Evolutionary conservation across 2,329 filamentous ascomycete species (phyloP).

Genomic region (Colletotrichum orbiculare): DNA sequence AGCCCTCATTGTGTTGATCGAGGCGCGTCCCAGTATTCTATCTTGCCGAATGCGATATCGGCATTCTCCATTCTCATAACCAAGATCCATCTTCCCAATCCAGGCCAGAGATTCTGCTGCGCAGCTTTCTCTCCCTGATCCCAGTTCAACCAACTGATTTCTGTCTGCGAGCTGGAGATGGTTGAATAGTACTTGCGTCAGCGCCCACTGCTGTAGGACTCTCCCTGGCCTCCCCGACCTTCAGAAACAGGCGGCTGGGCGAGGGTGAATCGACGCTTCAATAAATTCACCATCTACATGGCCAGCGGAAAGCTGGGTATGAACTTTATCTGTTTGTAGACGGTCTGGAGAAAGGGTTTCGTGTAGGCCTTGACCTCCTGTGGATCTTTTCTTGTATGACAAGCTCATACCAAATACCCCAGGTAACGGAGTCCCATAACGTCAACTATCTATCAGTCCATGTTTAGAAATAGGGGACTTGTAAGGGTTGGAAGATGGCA

Average conservation of each 20-base stretch:
- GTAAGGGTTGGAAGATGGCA: too few species aligned
- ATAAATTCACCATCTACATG: constrained; percentile 48
- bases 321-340: constrained; percentile 53
- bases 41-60: constrained; percentile 41
- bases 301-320: constrained; percentile 57
- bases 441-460: too few species aligned
- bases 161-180: constrained; percentile 44
- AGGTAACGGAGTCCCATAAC: too few species aligned
- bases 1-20: neutral
- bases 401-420: too few species aligned
- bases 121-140: constrained; percentile 50
- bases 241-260: constrained; percentile 60
- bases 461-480: too few species aligned
- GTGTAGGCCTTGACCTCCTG: constrained; percentile 46
- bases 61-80: constrained; percentile 51
- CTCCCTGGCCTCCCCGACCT: constrained; percentile 50
- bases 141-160: constrained; percentile 59
- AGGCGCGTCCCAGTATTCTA: constrained; percentile 38
- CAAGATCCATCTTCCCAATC: constrained; percentile 56
- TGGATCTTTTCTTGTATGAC: constrained; percentile 28
- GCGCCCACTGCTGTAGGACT: constrained; percentile 56
- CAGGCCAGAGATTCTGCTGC: constrained; percentile 58
- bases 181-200: constrained; percentile 54
- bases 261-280: constrained; percentile 55
- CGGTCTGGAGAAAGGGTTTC: constrained; percentile 58